Evolutionary conservation across 208 protist species (phyloP), one percentile per base, ranked within the genome.

Genomic region (Leishmania lainsoni): DNA sequence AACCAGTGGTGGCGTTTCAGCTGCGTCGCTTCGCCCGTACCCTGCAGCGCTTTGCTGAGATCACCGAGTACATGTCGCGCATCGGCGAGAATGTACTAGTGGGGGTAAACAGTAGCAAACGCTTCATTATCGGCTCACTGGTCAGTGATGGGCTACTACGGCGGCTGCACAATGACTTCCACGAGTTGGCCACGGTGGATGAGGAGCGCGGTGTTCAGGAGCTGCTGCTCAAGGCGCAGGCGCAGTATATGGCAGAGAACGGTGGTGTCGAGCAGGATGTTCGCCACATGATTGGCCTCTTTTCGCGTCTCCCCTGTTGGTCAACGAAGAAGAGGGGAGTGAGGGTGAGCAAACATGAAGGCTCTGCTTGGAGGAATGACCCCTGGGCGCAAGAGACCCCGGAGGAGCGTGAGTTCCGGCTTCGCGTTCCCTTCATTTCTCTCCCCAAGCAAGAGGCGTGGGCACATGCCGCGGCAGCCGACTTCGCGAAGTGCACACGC

Each of bases 101-200:
- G 26, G 88, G 88, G 35, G 81, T 92, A 2, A 92, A 92, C 86
- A 92, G 88, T 76, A 92, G 88, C 82, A 89, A 88, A 70, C 88
- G 88, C 74, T 92, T 92, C 75, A 90, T 92, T 42, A 90, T 92
- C 68, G 88, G 88, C 58, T 89, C 88, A 5, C 78, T 92, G 3
- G 88, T 92, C 20, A 90, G 88, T 48, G 83, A 83, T 29, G 69
- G 54, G 29, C 77, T 92, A 45, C 88, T 92, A 35, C 73, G 71
- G 14, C 79, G 86, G 8, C 75, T 92, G 54, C 72, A 88, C 75
- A 32, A 66, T 22, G 88, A 92, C 84, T 87, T 86, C 61, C 78
- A 69, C 9, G 86, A 92, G 10, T 61, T 92, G 56, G 86, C 88
- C 42, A 29, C 45, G 39, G 59, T 79, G 63, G 88, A 92, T 49